These are phyloP conservation scores for Colletotrichum limetticola DNA, from an alignment of 2,329 filamentous ascomycete species.

Conservation along the genomic window DNA sequence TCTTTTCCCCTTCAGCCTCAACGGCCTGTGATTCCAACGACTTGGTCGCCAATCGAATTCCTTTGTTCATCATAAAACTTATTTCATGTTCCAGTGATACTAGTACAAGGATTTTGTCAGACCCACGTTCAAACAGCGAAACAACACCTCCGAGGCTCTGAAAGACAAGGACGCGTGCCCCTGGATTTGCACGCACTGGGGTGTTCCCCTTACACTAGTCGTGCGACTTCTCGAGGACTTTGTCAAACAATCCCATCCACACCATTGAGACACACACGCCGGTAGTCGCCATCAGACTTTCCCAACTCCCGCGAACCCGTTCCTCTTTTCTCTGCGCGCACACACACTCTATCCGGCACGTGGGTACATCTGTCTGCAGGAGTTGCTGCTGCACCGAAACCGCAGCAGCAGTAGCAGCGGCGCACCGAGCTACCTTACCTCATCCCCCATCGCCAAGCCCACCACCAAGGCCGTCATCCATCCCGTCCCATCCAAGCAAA, in stretches of 20 bases:
- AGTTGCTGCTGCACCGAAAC: not conserved
- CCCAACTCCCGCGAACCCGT: conserved; percentile 4
- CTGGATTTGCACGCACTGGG: conserved; percentile 9
- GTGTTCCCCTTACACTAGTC: conserved; percentile 5
- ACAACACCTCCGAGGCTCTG: not conserved
- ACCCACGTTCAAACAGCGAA: not conserved
- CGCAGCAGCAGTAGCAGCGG: not conserved
- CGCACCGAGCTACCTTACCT: conserved; percentile 13
- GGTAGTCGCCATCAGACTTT: conserved; percentile 1
- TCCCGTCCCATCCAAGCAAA: conserved; percentile 3
- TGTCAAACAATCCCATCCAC: not conserved
- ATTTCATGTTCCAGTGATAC: not conserved
- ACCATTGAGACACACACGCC: conserved; percentile 16
- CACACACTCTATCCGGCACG: not conserved
- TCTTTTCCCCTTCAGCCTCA: not conserved
- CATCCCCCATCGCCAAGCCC: conserved; percentile 29
- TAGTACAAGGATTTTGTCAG: not conserved
- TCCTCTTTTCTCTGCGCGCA: not conserved
- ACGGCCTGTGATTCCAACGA: not conserved
- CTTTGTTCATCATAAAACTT: not conserved
- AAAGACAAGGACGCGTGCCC: not conserved
- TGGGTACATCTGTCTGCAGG: conserved; percentile 15
- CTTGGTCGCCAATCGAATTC: not conserved
- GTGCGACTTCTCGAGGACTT: not conserved
- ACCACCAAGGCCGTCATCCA: not conserved